Base-by-base conservation (phyloP, 331 rosid species). In the Cucumis variabilis region DNA sequence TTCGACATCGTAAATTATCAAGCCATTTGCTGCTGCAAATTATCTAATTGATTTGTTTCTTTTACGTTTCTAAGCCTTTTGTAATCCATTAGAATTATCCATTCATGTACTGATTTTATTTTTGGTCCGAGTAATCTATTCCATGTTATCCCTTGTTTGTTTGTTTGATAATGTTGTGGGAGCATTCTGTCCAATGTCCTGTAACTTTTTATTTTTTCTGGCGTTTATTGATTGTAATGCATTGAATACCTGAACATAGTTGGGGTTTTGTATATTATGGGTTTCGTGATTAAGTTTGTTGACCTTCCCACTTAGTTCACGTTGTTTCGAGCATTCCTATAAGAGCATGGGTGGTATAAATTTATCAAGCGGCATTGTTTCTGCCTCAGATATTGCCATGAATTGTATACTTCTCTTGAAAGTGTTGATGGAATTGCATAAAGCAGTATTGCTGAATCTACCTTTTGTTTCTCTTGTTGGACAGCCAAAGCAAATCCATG, bases 401-500 rank as follows among this genome's bases (percentile, higher is more conserved):
- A 78, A 48, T 51, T 9, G 83, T 46, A 13, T 23, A 19, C 28
- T 7, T 77, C 23, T 48, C 10, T 77, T 77, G 41, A 13, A 50
- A 48, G 23, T 11, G n/a, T 50, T 24, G 83, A 13, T 44, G 81
- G 16, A 23, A 51, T 75, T 75, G 30, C 79, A 53, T 53, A 53
- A 53, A 9, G 27, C 85, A 60, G 15, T 23, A 60, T 30, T 17
- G 28, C 23, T 82, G 48, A 81, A 62, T 11, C 30, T 60, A 4
- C 24, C 50, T 28, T 17, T 27, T 81, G 69, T 58, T 9, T 27
- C 25, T 80, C 27, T 58, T 55, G 11, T 58, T 81, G 5, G 17
- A 7, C 85, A 82, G 85, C 85, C 85, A 53, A 82, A 82, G 55
- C 85, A 82, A 82, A 82, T 82, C 17, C 85, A 82, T 7, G 85